Evolutionary conservation across 2,329 filamentous ascomycete genomes (phyloP), one percentile per base, ranked within the genome.

Genomic region (Fusarium sublunatum): DNA sequence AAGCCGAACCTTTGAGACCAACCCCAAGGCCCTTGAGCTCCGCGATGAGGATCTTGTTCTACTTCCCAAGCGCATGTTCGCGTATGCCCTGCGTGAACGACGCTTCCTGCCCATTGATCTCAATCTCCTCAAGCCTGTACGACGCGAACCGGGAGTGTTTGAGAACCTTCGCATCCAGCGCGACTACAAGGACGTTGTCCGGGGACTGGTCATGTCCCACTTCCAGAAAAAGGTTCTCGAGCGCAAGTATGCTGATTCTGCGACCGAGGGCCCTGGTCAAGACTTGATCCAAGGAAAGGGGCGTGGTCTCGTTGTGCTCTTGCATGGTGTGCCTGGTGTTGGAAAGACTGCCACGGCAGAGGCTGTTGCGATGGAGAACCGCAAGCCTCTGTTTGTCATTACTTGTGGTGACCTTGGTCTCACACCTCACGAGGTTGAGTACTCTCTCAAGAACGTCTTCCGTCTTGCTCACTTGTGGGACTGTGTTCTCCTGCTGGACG

Each of bases 311-410:
- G 74, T 82, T 3, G 72, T 83, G 0, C 67, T 83, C 1, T 70
- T 83, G 0, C 80, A 82, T 53, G 81, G 81, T 25, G 75, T 78
- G 0, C 81, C 81, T 0, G 81, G 81, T 25, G 79, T 82, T 0
- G 81, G 81, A 5, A 83, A 83, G 72, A 83, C 81, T 0, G 75
- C 78, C 0, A 82, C 81, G 0, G 81, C 81, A 1, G 75, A 81
- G 58, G 77, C 76, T 1, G 73, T 79, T 2, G 78, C 78, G 2
- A 74, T 76, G 72, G 74, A 74, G 49, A 76, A 77, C 61, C 64
- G 70, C 36, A 79, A 79, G 68, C 82, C 81, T 0, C 69, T 83
- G 2, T 82, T 82, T 40, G 74, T 76, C 7, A 81, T 85, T 48
- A 83, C 81, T 0, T 83, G 80, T 10, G 81, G 82, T 41, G 80